phyloP scores from a whole-genome alignment of 495 filamentous ascomycete genomes.

The Aspergillus baeticus region DNA sequence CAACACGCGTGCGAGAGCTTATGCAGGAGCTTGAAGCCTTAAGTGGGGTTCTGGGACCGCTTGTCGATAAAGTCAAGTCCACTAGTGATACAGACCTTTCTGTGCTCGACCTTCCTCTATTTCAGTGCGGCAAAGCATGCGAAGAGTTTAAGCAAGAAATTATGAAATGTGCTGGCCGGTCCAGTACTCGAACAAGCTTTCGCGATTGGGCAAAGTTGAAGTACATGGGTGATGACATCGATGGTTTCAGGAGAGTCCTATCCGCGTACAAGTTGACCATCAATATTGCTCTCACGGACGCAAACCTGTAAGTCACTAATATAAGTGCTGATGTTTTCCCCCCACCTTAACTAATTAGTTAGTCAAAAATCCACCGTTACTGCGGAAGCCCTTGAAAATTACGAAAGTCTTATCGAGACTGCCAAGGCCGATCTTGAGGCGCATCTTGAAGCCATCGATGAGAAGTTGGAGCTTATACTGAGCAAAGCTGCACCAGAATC shows the following conservation, averaged over 20 bases:
- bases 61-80: slow-evolving; percentile 27
- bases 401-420: slow-evolving; percentile 35
- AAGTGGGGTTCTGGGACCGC: slow-evolving; percentile 31
- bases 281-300: slow-evolving; percentile 37
- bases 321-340: background rate
- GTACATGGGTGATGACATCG: slow-evolving; percentile 31
- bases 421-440: slow-evolving; percentile 39
- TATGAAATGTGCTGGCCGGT: slow-evolving; percentile 19
- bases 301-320: slow-evolving; percentile 34
- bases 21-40: slow-evolving; percentile 39
- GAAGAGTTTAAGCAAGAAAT: slow-evolving; percentile 27
- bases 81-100: slow-evolving; percentile 17
- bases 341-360: background rate
- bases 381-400: slow-evolving; percentile 29
- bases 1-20: slow-evolving; percentile 40
- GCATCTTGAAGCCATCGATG: slow-evolving; percentile 35
- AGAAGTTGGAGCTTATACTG: slow-evolving; percentile 29
- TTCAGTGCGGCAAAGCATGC: slow-evolving; percentile 28
- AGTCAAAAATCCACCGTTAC: slow-evolving; percentile 30
- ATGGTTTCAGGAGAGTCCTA: slow-evolving; percentile 31
- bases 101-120: slow-evolving; percentile 21
- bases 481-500: slow-evolving; percentile 11
- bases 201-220: slow-evolving; percentile 30
- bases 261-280: slow-evolving; percentile 43
- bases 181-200: slow-evolving; percentile 23